phyloP scores from a whole-genome alignment of 306 rosid genomes.

The Cicer bijugum region DNA sequence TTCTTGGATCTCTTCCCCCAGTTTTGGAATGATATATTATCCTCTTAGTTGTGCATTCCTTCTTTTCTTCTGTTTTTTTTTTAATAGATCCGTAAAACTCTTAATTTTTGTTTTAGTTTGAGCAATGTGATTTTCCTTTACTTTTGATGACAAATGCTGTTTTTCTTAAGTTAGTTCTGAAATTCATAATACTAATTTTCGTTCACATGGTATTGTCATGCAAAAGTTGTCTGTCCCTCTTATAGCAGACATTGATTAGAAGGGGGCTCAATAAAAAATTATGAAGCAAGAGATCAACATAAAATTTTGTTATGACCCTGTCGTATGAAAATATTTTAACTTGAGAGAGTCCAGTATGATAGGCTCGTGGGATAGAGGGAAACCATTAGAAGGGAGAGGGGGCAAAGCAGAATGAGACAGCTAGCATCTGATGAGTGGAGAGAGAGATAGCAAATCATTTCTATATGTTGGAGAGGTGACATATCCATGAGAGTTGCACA shows the following conservation, averaged over 20 bases:
- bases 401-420: neutral
- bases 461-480: neutral
- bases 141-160: neutral
- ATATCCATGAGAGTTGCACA: neutral
- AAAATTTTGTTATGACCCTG: neutral
- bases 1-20: neutral
- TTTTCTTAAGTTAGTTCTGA: neutral
- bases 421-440: conserved; percentile 16
- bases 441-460: neutral
- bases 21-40: conserved; percentile 17
- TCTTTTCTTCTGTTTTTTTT: neutral
- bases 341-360: neutral
- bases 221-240: neutral
- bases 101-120: conserved; percentile 26
- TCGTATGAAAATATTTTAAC: neutral
- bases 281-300: neutral
- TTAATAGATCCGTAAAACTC: neutral
- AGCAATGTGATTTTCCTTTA: conserved; percentile 19
- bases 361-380: neutral
- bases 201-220: neutral
- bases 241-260: conserved; percentile 13
- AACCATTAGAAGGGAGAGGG: neutral
- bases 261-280: conserved; percentile 1
- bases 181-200: neutral
- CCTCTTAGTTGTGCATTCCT: conserved; percentile 6